Conservation (phyloP, 257 asterid species). For the Orobanche coerulescens region DNA sequence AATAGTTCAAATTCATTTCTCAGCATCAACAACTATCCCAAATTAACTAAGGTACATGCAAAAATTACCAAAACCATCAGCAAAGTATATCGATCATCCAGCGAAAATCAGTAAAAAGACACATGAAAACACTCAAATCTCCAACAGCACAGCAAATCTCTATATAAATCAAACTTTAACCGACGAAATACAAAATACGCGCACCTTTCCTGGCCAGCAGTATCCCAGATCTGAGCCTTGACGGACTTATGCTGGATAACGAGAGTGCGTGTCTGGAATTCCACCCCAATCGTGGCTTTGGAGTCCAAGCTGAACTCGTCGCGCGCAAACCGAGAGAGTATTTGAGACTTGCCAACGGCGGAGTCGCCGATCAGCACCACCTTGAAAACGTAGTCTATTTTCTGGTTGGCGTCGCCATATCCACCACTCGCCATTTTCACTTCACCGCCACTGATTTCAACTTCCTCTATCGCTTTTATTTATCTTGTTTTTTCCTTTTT, state of each 20-base stretch:
- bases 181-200: neutral
- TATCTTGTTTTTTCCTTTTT: neutral
- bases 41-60: neutral
- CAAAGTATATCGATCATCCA: slow-evolving; percentile 18
- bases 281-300: slow-evolving; percentile 79
- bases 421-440: slow-evolving; percentile 30
- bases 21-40: neutral
- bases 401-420: slow-evolving; percentile 52
- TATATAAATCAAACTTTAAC: neutral
- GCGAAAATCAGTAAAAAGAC: neutral
- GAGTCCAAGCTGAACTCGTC: slow-evolving; percentile 82
- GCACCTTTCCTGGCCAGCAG: slow-evolving; percentile 86
- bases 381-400: slow-evolving; percentile 72
- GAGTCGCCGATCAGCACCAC: slow-evolving; percentile 81
- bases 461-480: neutral
- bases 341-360: slow-evolving; percentile 78
- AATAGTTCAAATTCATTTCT: neutral
- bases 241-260: slow-evolving; percentile 64
- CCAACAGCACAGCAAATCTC: neutral
- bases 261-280: slow-evolving; percentile 71
- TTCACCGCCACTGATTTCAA: neutral
- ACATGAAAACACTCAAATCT: neutral
- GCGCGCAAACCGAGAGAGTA: slow-evolving; percentile 65
- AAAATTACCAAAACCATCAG: neutral
- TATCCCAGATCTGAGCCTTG: slow-evolving; percentile 94